Conservation (phyloP, 2,329 filamentous ascomycete species). For the Neopestalotiopsis rosae region DNA sequence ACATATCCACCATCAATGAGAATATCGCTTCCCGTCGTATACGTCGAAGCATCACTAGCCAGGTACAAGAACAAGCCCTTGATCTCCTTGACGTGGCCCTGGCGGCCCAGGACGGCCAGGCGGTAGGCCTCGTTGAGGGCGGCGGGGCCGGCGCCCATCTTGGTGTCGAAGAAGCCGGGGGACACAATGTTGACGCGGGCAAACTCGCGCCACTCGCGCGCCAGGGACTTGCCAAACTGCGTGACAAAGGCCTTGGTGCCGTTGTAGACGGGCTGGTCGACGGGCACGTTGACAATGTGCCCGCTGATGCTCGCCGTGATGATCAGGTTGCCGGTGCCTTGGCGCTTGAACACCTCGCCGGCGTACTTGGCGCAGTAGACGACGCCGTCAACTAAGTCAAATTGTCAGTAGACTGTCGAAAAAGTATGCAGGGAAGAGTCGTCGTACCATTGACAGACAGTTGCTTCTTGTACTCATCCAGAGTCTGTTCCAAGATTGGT, state of each 20-base stretch:
- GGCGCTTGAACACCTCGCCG: conserved; percentile 70
- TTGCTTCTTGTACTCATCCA: conserved; percentile 56
- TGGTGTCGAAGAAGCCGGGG: conserved; percentile 78
- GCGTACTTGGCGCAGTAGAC: conserved; percentile 79
- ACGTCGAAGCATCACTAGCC: conserved; percentile 81
- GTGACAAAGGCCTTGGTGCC: conserved; percentile 68
- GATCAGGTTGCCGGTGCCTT: conserved; percentile 72
- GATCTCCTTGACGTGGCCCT: conserved; percentile 75
- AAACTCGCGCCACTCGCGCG: conserved; percentile 73
- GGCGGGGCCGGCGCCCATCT: conserved; percentile 56
- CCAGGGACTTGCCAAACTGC: conserved; percentile 69
- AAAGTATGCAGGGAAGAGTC: neutral
- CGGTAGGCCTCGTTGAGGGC: conserved; percentile 11
- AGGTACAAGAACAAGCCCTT: conserved; percentile 85
- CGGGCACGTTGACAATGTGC: conserved; percentile 79
- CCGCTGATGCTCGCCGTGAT: conserved; percentile 81
- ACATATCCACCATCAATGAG: conserved; percentile 77
- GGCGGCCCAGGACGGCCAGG: conserved; percentile 55
- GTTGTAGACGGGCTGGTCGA: conserved; percentile 77
- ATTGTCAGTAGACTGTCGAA: neutral
- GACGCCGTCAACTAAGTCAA: conserved; percentile 58
- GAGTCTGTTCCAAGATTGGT: conserved; percentile 56
- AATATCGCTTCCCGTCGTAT: conserved; percentile 78
- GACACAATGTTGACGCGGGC: conserved; percentile 77
- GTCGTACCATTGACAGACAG: conserved; percentile 58